A percentile compares a stretch with the other conserved stretches of the same genome.
These are phyloP conservation scores for Nephelium lappaceum DNA, from an alignment of 345 rosid species.

Conservation along the genomic window DNA sequence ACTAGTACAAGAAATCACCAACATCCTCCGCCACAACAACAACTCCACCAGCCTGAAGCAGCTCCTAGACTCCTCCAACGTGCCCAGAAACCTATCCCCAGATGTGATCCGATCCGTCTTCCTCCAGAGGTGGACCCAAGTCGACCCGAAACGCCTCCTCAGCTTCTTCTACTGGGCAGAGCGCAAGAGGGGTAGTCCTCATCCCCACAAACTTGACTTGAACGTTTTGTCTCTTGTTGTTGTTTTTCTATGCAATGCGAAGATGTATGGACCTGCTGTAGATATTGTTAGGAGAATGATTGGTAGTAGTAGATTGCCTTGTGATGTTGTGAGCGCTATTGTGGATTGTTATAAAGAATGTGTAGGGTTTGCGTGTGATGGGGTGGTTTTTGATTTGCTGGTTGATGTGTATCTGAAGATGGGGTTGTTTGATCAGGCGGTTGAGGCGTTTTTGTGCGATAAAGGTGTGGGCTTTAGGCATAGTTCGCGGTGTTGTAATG, in stretches of 20 bases:
- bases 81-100: conserved; percentile 24
- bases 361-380: neutral
- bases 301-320: neutral
- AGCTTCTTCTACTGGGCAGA: conserved; percentile 36
- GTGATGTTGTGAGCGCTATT: conserved; percentile 33
- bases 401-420: conserved; percentile 29
- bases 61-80: conserved; percentile 24
- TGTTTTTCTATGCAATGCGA: conserved; percentile 24
- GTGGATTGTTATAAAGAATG: conserved; percentile 20
- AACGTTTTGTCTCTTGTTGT: conserved; percentile 24
- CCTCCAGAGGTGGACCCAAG: conserved; percentile 10
- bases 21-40: conserved; percentile 24
- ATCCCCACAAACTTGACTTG: conserved; percentile 15
- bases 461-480: conserved; percentile 18
- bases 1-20: conserved; percentile 27
- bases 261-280: conserved; percentile 19
- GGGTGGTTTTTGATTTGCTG: conserved; percentile 30
- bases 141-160: conserved; percentile 28
- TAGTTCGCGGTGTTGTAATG: conserved; percentile 33
- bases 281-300: conserved; percentile 25
- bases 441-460: conserved; percentile 29
- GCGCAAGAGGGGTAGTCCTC: neutral
- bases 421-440: conserved; percentile 32
- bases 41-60: conserved; percentile 16
- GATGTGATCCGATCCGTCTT: conserved; percentile 36